Percentiles rank a stretch among this genome's conserved stretches.
Evolutionary conservation across 306 rosid genomes (phyloP).

Genomic region (Cicer cuneatum): DNA sequence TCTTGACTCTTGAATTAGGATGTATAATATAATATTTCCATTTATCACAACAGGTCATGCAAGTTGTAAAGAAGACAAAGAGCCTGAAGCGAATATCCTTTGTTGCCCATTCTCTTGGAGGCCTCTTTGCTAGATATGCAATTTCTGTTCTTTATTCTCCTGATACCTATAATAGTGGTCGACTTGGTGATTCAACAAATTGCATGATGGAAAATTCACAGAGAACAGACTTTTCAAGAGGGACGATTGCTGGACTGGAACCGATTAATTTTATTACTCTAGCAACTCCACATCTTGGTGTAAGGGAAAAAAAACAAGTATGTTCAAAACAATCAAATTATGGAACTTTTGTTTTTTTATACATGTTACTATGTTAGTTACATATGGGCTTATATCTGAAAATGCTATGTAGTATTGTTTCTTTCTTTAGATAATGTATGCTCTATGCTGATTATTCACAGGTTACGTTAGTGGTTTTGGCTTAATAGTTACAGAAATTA

Average conservation of each 20-base stretch:
- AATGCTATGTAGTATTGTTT: background rate
- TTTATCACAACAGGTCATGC: constrained; percentile 65
- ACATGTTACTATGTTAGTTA: background rate
- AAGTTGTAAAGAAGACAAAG: constrained; percentile 73
- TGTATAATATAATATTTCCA: constrained; percentile 42
- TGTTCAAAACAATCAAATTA: constrained; percentile 45
- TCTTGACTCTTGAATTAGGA: constrained; percentile 37
- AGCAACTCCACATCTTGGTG: constrained; percentile 98
- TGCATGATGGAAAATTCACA: constrained; percentile 45
- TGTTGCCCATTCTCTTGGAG: constrained; percentile 96
- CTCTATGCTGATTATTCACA: background rate
- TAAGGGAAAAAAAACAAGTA: constrained; percentile 91
- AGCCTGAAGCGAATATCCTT: constrained; percentile 85
- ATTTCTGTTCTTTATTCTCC: constrained; percentile 73
- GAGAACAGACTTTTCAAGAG: constrained; percentile 51
- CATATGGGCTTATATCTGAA: constrained; percentile 17
- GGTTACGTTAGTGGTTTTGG: too few relatives aligned
- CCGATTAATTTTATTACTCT: constrained; percentile 88
- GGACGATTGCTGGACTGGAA: constrained; percentile 81
- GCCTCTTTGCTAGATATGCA: constrained; percentile 91
- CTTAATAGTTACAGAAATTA: too few relatives aligned
- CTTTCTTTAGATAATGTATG: background rate
- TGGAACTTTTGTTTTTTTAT: constrained; percentile 21
- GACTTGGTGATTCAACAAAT: constrained; percentile 45
- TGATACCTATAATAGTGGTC: constrained; percentile 40